Base-by-base conservation (phyloP, 305 asterid species). In the Solanum hybrid region DNA sequence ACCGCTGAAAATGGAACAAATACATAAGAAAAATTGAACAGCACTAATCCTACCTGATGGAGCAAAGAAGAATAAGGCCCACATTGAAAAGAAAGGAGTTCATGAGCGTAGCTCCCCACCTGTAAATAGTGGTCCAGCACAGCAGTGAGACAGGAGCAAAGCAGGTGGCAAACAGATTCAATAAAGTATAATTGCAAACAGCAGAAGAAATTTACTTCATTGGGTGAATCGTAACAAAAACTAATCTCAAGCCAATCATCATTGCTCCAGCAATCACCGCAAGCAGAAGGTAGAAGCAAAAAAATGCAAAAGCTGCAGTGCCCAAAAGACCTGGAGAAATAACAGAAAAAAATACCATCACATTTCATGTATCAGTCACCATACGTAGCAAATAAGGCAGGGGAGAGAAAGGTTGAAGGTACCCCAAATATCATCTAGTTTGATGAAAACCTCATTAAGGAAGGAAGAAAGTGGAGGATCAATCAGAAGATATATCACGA, bases 21-120 rank as follows among this genome's bases (percentile, higher is more conserved):
- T 3, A 41, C 72, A 82, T 17, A 6, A 84, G 88, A 31, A 84
- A 78, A 83, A 20, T 29, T 17, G 22, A 57, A 29, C 73, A 29
- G 41, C 3, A 15, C 2, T 32, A 57, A 7, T 91, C 80, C 68
- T 90, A 97, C 99, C 99, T 98, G 93, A 98, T 97, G 89, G 99
- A 97, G 93, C 98, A 97, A 61, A 98, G 98, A 91, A 98, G 99
- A 92, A 98, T 98, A 90, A 98, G 98, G 90, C 97, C 99, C 93
- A 97, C 99, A 91, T 98, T 98, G 89, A 98, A 98, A 86, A 98
- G 98, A 91, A 98, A 98, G 32, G 99, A 98, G 93, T 97, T 98
- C 99, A 98, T 97, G 65, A 98, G 97, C 36, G 99, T 98, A 85
- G 97, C 99, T 91, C 99, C 99, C 99, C 99, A 97, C 93, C 99